Percentiles rank a stretch among this genome's conserved stretches.
phyloP scores from a whole-genome alignment of 2,329 filamentous ascomycete genomes.

The Septoria linicola region DNA sequence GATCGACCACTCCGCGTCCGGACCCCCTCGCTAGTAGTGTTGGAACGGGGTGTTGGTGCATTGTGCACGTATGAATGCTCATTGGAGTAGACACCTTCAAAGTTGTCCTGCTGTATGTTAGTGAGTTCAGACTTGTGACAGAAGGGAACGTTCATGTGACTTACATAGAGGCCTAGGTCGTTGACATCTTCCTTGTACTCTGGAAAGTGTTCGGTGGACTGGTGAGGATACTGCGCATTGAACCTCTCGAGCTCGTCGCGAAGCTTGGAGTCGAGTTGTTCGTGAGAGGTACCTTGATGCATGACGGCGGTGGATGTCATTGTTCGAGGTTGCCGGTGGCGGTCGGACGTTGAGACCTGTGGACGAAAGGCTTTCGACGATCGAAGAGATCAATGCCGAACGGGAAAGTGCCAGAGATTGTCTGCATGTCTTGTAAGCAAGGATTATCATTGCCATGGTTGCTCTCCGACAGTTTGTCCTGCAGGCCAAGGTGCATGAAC shows the following conservation, averaged over 20 bases:
- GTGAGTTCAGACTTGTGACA: constrained; percentile 9
- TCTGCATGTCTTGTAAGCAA: constrained; percentile 40
- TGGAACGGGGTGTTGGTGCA: constrained; percentile 48
- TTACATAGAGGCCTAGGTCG: constrained; percentile 36
- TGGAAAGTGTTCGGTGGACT: constrained; percentile 36
- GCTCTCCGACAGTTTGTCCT: constrained; percentile 33
- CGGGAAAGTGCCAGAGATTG: constrained; percentile 20
- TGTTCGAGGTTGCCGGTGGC: constrained; percentile 21
- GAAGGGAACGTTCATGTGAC: constrained; percentile 14
- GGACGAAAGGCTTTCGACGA: constrained; percentile 18
- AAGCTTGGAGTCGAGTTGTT: constrained; percentile 38
- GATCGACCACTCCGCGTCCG: constrained; percentile 44
- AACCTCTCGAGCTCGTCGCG: constrained; percentile 44
- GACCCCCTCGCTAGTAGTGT: constrained; percentile 40
- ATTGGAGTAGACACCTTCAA: constrained; percentile 29
- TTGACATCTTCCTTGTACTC: constrained; percentile 36
- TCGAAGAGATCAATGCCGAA: constrained; percentile 19
- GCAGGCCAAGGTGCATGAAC: constrained; percentile 33
- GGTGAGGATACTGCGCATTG: constrained; percentile 38
- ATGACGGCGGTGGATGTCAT: constrained; percentile 32
- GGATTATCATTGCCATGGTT: constrained; percentile 29
- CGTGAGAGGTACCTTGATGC: constrained; percentile 27
- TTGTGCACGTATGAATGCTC: constrained; percentile 33
- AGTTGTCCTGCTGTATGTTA: constrained; percentile 31
- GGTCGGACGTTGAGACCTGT: constrained; percentile 25